Percentiles rank a stretch among this genome's conserved stretches.
Evolutionary conservation across 2,329 filamentous ascomycete species (phyloP).

Genomic region (Hypoxylon sp.): DNA sequence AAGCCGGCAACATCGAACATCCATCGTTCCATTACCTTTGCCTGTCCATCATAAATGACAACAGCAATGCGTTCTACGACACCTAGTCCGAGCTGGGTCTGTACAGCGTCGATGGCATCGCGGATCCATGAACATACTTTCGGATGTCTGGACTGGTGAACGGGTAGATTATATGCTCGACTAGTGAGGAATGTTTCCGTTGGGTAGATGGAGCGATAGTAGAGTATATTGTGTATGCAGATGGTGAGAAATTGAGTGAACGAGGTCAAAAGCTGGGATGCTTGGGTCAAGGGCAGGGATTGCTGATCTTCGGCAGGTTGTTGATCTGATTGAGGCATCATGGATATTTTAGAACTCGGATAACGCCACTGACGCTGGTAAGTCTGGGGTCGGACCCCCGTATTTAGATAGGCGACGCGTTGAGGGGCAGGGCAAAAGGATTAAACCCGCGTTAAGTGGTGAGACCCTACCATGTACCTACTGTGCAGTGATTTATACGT

Average conservation of each 20-base stretch:
- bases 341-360: slow-evolving; percentile 12
- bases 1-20: slow-evolving; percentile 71
- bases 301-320: slow-evolving; percentile 32
- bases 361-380: slow-evolving; percentile 1
- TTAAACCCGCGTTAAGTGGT: slow-evolving; percentile 36
- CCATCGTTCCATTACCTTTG: slow-evolving; percentile 71
- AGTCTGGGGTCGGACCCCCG: neutral
- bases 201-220: slow-evolving; percentile 85
- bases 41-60: slow-evolving; percentile 58
- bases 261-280: slow-evolving; percentile 72
- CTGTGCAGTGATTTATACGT: neutral
- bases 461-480: neutral
- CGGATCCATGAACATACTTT: slow-evolving; percentile 88
- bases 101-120: slow-evolving; percentile 81
- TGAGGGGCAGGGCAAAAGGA: slow-evolving; percentile 43
- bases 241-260: slow-evolving; percentile 87
- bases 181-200: slow-evolving; percentile 81
- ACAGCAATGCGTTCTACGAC: slow-evolving; percentile 64
- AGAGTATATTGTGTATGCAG: slow-evolving; percentile 88
- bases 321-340: slow-evolving; percentile 31
- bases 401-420: slow-evolving; percentile 41
- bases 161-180: slow-evolving; percentile 85
- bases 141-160: slow-evolving; percentile 89
- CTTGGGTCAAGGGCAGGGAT: slow-evolving; percentile 59
- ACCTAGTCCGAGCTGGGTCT: slow-evolving; percentile 75